A percentile compares a stretch with the other conserved stretches of the same genome.
phyloP scores from a whole-genome alignment of 352 stramenopile species.

The Phytophthora fragariae region DNA sequence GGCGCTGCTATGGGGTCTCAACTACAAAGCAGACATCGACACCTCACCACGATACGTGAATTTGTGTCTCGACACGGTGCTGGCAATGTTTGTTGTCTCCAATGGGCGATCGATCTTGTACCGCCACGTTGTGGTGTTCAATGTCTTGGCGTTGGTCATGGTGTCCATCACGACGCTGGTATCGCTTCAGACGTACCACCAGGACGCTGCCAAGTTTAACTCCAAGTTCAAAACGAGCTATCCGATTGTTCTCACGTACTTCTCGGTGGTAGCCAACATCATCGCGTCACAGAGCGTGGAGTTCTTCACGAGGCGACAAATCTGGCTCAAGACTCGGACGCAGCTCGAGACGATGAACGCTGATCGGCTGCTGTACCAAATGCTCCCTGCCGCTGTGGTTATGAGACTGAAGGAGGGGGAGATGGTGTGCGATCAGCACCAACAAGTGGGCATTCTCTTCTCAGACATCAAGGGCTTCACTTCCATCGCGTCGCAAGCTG shows the following conservation, averaged over 20 bases:
- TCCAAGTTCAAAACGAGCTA: conserved; percentile 85
- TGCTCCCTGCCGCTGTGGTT: conserved; percentile 85
- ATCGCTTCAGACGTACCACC: conserved; percentile 56
- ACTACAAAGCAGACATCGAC: conserved; percentile 65
- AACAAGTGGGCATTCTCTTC: conserved; percentile 91
- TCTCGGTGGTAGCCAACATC: conserved; percentile 82
- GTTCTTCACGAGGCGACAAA: conserved; percentile 85
- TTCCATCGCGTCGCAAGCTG: conserved; percentile 85
- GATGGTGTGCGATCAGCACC: conserved; percentile 86
- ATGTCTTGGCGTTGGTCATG: conserved; percentile 59
- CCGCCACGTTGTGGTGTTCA: conserved; percentile 71
- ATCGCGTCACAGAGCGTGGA: conserved; percentile 84
- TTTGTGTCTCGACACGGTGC: conserved; percentile 78
- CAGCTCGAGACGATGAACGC: conserved; percentile 88
- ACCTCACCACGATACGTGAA: conserved; percentile 78
- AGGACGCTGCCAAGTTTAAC: conserved; percentile 67
- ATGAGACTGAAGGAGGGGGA: conserved; percentile 89
- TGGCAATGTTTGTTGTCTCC: conserved; percentile 88
- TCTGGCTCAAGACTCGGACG: conserved; percentile 87
- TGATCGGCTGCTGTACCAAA: conserved; percentile 86
- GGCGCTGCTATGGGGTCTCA: conserved; percentile 63
- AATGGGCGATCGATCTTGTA: conserved; percentile 84
- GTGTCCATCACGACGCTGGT: conserved; percentile 56
- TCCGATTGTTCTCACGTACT: conserved; percentile 79
- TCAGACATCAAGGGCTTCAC: conserved; percentile 94